Base-by-base conservation (phyloP, 805 yeast genomes). In the Maudiozyma turicensis region DNA sequence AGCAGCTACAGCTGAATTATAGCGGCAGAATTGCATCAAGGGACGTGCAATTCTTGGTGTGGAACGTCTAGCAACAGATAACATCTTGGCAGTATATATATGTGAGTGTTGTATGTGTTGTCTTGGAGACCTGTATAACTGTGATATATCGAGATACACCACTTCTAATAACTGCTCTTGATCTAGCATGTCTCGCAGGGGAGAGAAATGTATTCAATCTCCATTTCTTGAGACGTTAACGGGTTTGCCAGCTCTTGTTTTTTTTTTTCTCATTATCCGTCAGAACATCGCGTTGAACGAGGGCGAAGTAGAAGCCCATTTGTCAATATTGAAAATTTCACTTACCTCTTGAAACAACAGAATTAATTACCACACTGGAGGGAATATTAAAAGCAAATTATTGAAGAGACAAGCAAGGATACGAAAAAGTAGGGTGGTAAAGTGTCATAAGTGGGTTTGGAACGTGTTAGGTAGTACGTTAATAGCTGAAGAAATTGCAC, bases 21-120 rank as follows among this genome's bases (percentile, higher is more conserved):
- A 20, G 31, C 42, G 44, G 37, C 11, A 14, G 15, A 26, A 31
- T 31, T 41, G 49, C 31, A 32, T 14, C 30, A 45, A 32, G n/a
- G 47, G 47, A 31, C 49, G 49, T 20, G 35, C 28, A 6, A 46
- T 9, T 9, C 35, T 28, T 29, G 44, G 48, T 6, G 48, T 41
- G 14, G 44, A 28, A 42, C 49, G 49, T 46, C 45, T 46, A 11
- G 40, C 44, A 29, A 46, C 43, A 10, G 49, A 42, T n/a, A 46
- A 34, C 49, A 46, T 46, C 11, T 20, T 20, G 26, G 26, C 4
- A 20, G 26, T 20, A 4, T 20, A 20, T 20, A 20, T 20, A 20
- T 20, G 26, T 20, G 26, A 20, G 26, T 20, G 26, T 20, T 20
- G 26, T 20, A 20, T 20, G 26, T 20, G 26, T 20, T 20, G 26